Evolutionary conservation across 345 rosid species (phyloP).

Genomic region (Aquilaria sinensis): DNA sequence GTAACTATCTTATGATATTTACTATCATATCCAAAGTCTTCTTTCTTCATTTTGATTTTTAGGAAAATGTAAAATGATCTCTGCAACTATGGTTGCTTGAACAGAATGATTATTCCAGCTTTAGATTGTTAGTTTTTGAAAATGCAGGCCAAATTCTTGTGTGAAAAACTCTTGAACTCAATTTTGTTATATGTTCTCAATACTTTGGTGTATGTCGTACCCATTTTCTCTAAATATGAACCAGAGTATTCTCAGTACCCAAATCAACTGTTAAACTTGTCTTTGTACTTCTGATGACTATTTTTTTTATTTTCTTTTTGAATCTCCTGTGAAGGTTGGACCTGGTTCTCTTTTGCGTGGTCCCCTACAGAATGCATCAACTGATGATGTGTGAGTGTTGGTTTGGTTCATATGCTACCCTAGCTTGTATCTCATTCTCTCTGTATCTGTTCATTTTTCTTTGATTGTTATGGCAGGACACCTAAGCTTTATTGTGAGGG

Average conservation of each 20-base stretch:
- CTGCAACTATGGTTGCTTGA: neutral
- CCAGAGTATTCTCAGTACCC: neutral
- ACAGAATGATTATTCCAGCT: neutral
- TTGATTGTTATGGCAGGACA: slow-evolving; percentile 40
- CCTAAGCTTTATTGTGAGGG: slow-evolving; percentile 82
- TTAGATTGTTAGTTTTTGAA: neutral
- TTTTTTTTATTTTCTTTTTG: slow-evolving; percentile 8
- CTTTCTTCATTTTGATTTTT: neutral
- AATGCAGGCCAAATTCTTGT: neutral
- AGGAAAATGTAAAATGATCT: no score
- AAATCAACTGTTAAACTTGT: neutral
- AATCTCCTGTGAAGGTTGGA: slow-evolving; percentile 59
- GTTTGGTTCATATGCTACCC: slow-evolving; percentile 11
- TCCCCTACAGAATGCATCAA: slow-evolving; percentile 75
- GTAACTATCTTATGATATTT: slow-evolving; percentile 15
- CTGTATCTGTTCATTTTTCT: slow-evolving; percentile 9
- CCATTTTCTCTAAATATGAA: neutral
- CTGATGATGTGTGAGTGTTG: slow-evolving; percentile 75
- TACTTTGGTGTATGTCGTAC: no score
- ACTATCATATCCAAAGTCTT: neutral
- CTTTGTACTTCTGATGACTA: slow-evolving; percentile 1
- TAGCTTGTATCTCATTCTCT: slow-evolving; percentile 6
- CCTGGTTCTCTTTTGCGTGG: slow-evolving; percentile 90
- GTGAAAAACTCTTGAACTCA: no score
- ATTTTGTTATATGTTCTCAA: no score